Evolutionary conservation across 164 flowering plant species (phyloP), one percentile per base, ranked within the genome.

Genomic region (Liquidambar formosana): DNA sequence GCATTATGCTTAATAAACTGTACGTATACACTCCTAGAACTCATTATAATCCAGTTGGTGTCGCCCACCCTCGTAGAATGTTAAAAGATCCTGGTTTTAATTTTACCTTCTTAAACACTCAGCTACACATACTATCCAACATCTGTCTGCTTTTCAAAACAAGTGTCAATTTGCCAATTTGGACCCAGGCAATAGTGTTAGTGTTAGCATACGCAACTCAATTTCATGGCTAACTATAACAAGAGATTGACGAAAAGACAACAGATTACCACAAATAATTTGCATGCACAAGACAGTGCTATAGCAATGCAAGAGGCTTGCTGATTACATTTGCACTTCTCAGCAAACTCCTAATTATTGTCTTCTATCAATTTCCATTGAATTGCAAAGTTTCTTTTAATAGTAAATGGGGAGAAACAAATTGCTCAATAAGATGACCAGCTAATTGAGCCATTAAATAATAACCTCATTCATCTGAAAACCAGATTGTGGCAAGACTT

Each of bases 401-500:
- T 61, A 22, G 28, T 11, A 70, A 66, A 41, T 15, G 44, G 22
- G 25, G 11, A 18, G 52, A 22, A 38, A 41, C 28, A 43, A 25
- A 60, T 46, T 16, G 6, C 49, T 49, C 62, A 18, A 33, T 22
- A 57, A 27, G 21, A 44, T 10, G 51, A 45, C 49, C 25, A n/a
- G 43, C 52, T 41, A 46, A n/a, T 1, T 46, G 10, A 23, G 19
- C 60, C 14, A 22, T 6, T 11, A 27, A 23, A 33, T 28, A 21
- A 49, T 54, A 48, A 54, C 43, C 21, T 48, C 52, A 56, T 38
- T 75, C 60, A 79, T 65, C 70, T 61, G 78, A 88, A 88, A 46
- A 85, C 79, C 48, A 87, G 79, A 78, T 90, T 81, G 79, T 90
- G 92, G 77, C 92, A 90, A 61, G 80, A 85, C 57, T 67, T 78